These are phyloP conservation scores for Botryobasidium botryosum DNA, from an alignment of 768 basidiomycete species.

Conservation along the genomic window DNA sequence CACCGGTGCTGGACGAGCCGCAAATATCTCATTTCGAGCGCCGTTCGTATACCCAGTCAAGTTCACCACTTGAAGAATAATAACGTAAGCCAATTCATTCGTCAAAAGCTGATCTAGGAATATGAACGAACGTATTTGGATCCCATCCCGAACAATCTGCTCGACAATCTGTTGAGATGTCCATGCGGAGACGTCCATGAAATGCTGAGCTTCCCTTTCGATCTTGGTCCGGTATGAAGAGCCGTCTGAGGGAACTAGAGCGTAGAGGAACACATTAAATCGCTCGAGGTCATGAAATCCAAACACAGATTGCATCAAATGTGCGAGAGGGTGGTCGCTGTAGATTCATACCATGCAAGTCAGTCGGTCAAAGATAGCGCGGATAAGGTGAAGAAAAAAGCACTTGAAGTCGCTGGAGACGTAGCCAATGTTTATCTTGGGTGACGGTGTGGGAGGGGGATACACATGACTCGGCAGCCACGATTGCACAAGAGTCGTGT, in stretches of 20 bases:
- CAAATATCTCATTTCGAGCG: slow-evolving; percentile 35
- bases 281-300: slow-evolving; percentile 24
- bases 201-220: slow-evolving; percentile 24
- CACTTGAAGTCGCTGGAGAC: slow-evolving; percentile 33
- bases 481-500: slow-evolving; percentile 26
- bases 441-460: slow-evolving; percentile 25
- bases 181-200: slow-evolving; percentile 28
- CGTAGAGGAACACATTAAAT: slow-evolving; percentile 31
- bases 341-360: slow-evolving; percentile 11
- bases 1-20: slow-evolving; percentile 30
- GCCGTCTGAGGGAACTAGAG: slow-evolving; percentile 31
- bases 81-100: not conserved
- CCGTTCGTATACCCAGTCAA: slow-evolving; percentile 37
- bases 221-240: slow-evolving; percentile 29
- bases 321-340: slow-evolving; percentile 35
- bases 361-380: too few relatives aligned
- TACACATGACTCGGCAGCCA: slow-evolving; percentile 26
- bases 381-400: slow-evolving; percentile 9
- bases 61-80: slow-evolving; percentile 24
- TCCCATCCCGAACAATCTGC: slow-evolving; percentile 26
- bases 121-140: slow-evolving; percentile 28
- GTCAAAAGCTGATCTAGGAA: not conserved
- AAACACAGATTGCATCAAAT: slow-evolving; percentile 37
- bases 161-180: slow-evolving; percentile 23
- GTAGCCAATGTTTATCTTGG: slow-evolving; percentile 31